phyloP scores from a whole-genome alignment of 2,329 filamentous ascomycete genomes.

The Trichoderma polysporum region DNA sequence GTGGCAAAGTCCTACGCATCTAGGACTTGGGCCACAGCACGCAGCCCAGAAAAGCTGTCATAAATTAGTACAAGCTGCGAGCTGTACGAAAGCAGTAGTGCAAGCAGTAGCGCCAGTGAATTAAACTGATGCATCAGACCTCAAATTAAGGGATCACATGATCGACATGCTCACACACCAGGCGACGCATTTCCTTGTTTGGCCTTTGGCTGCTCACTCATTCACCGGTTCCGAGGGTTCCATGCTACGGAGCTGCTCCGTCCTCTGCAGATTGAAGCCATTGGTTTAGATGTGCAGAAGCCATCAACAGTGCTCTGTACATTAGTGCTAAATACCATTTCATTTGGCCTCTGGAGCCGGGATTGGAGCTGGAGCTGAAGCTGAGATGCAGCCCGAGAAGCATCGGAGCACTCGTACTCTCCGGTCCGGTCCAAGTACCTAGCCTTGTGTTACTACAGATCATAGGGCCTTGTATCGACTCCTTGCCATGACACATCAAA shows the following conservation, averaged over 20 bases:
- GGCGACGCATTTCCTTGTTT: conserved; percentile 1
- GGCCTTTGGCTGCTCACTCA: neutral
- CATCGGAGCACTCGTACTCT: neutral
- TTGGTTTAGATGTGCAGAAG: neutral
- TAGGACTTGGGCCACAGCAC: conserved; percentile 14
- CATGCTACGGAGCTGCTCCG: neutral
- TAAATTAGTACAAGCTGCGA: neutral
- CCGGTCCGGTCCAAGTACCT: neutral
- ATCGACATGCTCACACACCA: conserved; percentile 1
- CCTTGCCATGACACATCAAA: neutral
- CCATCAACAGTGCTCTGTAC: no score
- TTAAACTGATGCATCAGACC: neutral
- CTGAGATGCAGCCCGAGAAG: neutral
- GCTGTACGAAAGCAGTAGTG: neutral
- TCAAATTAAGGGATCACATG: conserved; percentile 12
- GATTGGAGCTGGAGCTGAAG: neutral
- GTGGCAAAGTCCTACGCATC: conserved; percentile 20
- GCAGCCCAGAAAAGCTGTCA: conserved; percentile 8
- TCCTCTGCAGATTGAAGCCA: neutral
- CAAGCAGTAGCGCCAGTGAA: neutral
- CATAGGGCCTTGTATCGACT: neutral
- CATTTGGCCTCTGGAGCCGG: neutral
- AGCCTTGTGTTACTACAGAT: neutral
- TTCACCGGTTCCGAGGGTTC: neutral
- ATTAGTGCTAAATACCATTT: neutral